These are phyloP conservation scores for Artemisia argyi DNA, from an alignment of 129 eudicot species.

Conservation along the genomic window DNA sequence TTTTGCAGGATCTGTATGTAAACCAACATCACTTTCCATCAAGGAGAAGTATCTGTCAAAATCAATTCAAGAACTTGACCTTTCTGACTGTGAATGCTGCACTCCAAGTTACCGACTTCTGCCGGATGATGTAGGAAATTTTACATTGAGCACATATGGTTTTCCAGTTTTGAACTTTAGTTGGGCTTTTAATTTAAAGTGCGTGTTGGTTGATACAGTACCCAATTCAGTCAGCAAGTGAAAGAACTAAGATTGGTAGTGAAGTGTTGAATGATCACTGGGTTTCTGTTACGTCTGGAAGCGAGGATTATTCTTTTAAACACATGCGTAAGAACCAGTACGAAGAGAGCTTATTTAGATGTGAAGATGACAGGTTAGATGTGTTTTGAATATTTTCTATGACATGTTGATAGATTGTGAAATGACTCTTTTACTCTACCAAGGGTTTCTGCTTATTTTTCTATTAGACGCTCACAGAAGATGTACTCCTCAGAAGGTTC, in stretches of 20 bases:
- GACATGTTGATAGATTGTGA: slow-evolving; percentile 12
- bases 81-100: slow-evolving; percentile 91
- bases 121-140: slow-evolving; percentile 78
- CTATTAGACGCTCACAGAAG: slow-evolving; percentile 13
- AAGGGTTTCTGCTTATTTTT: slow-evolving; percentile 16
- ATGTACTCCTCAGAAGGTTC: slow-evolving; percentile 20
- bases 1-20: slow-evolving; percentile 24
- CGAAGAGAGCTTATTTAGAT: slow-evolving; percentile 94
- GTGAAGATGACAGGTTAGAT: slow-evolving; percentile 95
- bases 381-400: slow-evolving; percentile 2
- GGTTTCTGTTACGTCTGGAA: slow-evolving; percentile 99
- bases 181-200: slow-evolving; percentile 10
- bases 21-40: slow-evolving; percentile 22
- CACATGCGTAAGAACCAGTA: slow-evolving; percentile 99
- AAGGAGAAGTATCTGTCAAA: slow-evolving; percentile 73
- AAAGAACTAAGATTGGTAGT: slow-evolving; percentile 73
- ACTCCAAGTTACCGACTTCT: slow-evolving; percentile 98
- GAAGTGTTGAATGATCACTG: slow-evolving; percentile 92
- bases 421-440: slow-evolving; percentile 15
- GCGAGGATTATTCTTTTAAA: slow-evolving; percentile 97
- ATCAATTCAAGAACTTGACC: slow-evolving; percentile 98
- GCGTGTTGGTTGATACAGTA: slow-evolving; percentile 55
- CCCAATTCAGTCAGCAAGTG: slow-evolving; percentile 83
- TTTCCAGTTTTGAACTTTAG: slow-evolving; percentile 11
- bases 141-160: slow-evolving; percentile 6